Evolutionary conservation across 1,284 basidiomycete species (phyloP).

Genomic region (Termitomyces sp.): DNA sequence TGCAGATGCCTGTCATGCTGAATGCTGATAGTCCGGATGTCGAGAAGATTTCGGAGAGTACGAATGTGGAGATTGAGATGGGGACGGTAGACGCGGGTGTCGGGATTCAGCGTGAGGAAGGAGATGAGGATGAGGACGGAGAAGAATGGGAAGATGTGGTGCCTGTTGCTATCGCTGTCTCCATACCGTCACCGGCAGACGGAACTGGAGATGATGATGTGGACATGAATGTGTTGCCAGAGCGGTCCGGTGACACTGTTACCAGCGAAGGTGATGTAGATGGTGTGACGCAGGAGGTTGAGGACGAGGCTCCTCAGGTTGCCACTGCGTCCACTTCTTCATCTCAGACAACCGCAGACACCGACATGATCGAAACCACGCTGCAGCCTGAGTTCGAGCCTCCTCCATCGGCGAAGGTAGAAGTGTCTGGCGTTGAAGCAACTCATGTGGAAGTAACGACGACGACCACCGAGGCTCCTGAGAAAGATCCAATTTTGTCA

Average conservation of each 20-base stretch:
- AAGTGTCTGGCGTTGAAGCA: background rate
- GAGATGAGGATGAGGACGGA: background rate
- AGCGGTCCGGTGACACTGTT: background rate
- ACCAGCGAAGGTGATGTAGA: background rate
- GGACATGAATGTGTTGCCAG: background rate
- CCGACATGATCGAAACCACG: background rate
- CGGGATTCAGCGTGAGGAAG: background rate
- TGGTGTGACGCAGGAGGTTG: background rate
- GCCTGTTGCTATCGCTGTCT: background rate
- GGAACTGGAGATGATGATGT: background rate
- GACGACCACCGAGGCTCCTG: background rate
- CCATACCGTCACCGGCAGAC: background rate
- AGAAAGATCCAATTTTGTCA: constrained; percentile 4
- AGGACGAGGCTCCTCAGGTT: background rate
- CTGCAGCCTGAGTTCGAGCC: background rate
- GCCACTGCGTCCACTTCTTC: background rate
- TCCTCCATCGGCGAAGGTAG: background rate
- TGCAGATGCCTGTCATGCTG: background rate
- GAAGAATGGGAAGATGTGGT: background rate
- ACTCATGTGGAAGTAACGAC: background rate
- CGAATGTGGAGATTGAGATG: background rate
- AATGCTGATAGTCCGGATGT: background rate
- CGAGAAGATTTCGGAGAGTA: background rate
- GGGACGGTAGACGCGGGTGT: background rate
- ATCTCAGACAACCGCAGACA: background rate